Percentiles rank a stretch among this genome's conserved stretches.
These are phyloP conservation scores for Paramecium biaurelia DNA, from an alignment of 73 alveolate species.

Conservation along the genomic window DNA sequence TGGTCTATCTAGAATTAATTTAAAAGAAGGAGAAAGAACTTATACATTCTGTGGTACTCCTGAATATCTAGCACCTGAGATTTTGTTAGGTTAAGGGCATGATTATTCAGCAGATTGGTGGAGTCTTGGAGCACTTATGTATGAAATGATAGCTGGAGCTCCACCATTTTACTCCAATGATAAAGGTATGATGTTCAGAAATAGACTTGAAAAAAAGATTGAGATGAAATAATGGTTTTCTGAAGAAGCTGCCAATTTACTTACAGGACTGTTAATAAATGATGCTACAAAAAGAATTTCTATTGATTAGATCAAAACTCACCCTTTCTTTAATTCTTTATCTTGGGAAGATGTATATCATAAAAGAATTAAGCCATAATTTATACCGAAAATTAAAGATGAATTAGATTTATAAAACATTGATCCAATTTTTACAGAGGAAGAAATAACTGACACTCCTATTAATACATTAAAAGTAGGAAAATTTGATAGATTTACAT, in stretches of 20 bases:
- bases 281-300: conserved; percentile 52
- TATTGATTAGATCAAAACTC: conserved; percentile 45
- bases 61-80: conserved; percentile 80
- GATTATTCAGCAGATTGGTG: conserved; percentile 60
- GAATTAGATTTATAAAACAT: conserved; percentile 55
- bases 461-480: not conserved
- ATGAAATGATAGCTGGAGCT: conserved; percentile 87
- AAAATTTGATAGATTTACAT: not conserved
- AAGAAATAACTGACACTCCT: conserved; percentile 3
- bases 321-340: conserved; percentile 26
- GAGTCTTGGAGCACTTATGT: conserved; percentile 80
- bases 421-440: conserved; percentile 46
- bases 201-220: conserved; percentile 69
- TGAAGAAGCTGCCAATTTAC: not conserved
- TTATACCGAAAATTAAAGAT: conserved; percentile 50
- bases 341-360: conserved; percentile 57
- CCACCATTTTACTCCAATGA: conserved; percentile 90
- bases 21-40: conserved; percentile 77
- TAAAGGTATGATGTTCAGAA: conserved; percentile 68
- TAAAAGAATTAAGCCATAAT: conserved; percentile 47
- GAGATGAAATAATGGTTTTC: conserved; percentile 69
- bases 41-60: conserved; percentile 79
- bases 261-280: conserved; percentile 28
- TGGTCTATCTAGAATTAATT: conserved; percentile 82
- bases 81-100: conserved; percentile 60